Percentiles rank a stretch among this genome's conserved stretches.
These are phyloP conservation scores for Fraxinus angustifolia DNA, from an alignment of 305 asterid species.

Conservation along the genomic window DNA sequence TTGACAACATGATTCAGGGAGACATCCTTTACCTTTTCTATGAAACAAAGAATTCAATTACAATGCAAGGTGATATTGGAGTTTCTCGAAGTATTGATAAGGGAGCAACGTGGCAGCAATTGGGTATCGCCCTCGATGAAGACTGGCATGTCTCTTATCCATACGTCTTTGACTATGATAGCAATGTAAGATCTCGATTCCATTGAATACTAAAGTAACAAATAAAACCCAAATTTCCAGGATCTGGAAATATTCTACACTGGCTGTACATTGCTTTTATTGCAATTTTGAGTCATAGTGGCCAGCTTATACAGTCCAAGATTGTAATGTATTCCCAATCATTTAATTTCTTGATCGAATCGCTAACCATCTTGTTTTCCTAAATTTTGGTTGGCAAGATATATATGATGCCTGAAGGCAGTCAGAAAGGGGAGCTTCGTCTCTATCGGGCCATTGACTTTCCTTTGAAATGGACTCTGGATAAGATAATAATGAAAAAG, in stretches of 20 bases:
- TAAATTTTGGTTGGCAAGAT: slow-evolving; percentile 45
- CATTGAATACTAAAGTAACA: not conserved
- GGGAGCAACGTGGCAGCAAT: slow-evolving; percentile 88
- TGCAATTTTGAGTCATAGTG: not conserved
- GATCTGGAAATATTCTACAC: not conserved
- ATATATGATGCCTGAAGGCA: slow-evolving; percentile 95
- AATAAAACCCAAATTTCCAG: not conserved
- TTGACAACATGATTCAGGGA: slow-evolving; percentile 46
- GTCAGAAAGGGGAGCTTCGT: slow-evolving; percentile 81
- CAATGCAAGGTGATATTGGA: slow-evolving; percentile 93
- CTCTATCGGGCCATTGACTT: slow-evolving; percentile 75
- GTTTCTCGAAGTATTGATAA: slow-evolving; percentile 76
- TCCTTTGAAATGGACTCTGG: slow-evolving; percentile 79
- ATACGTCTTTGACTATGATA: slow-evolving; percentile 71
- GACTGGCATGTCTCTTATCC: slow-evolving; percentile 99
- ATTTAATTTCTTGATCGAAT: not conserved
- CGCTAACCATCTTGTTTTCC: not conserved
- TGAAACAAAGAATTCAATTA: slow-evolving; percentile 78
- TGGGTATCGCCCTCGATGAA: slow-evolving; percentile 89
- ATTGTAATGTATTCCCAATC: not conserved
- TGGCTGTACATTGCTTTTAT: not conserved
- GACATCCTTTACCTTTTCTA: slow-evolving; percentile 68
- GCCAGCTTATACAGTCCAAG: not conserved
- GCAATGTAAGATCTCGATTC: slow-evolving; percentile 55
- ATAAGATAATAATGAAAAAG: slow-evolving; percentile 56